Percentiles rank a stretch among this genome's conserved stretches.
Evolutionary conservation across 2,329 filamentous ascomycete genomes (phyloP).

Genomic region (Alternaria ventricosa): DNA sequence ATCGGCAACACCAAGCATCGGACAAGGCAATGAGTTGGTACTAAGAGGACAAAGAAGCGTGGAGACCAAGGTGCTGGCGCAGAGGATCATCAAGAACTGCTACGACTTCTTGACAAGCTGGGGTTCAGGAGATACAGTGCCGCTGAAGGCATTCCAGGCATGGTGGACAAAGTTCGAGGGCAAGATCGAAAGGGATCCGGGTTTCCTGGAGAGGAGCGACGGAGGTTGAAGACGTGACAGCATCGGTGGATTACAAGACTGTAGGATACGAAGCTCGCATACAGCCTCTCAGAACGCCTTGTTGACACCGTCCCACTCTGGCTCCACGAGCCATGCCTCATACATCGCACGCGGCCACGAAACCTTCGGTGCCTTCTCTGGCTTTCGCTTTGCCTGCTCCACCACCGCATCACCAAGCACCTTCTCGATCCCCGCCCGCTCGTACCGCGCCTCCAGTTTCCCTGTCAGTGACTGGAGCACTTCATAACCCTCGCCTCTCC

Average conservation of each 20-base stretch:
- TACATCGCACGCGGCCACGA: constrained; percentile 46
- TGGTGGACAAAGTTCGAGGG: constrained; percentile 99
- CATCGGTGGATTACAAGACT: neutral
- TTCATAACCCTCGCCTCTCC: constrained; percentile 22
- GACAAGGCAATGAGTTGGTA: constrained; percentile 43
- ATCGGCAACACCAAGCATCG: constrained; percentile 29
- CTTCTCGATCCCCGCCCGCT: constrained; percentile 52
- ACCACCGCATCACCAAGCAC: constrained; percentile 53
- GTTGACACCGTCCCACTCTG: constrained; percentile 39
- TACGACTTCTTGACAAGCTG: constrained; percentile 96
- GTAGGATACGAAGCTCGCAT: neutral
- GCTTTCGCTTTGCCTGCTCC: constrained; percentile 45
- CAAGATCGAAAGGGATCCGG: constrained; percentile 82
- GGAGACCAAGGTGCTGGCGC: constrained; percentile 80
- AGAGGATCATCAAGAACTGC: constrained; percentile 93
- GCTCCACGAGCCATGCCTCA: constrained; percentile 32
- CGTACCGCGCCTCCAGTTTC: constrained; percentile 36
- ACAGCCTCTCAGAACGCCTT: constrained; percentile 32
- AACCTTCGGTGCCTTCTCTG: constrained; percentile 50
- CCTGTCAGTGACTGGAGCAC: constrained; percentile 25
- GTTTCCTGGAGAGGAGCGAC: constrained; percentile 80
- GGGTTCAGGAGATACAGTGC: constrained; percentile 81
- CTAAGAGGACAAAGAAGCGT: constrained; percentile 52
- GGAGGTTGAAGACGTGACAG: constrained; percentile 41
- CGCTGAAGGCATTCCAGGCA: constrained; percentile 92